phyloP scores from a whole-genome alignment of 805 yeast species.

The Priceomyces medius region DNA sequence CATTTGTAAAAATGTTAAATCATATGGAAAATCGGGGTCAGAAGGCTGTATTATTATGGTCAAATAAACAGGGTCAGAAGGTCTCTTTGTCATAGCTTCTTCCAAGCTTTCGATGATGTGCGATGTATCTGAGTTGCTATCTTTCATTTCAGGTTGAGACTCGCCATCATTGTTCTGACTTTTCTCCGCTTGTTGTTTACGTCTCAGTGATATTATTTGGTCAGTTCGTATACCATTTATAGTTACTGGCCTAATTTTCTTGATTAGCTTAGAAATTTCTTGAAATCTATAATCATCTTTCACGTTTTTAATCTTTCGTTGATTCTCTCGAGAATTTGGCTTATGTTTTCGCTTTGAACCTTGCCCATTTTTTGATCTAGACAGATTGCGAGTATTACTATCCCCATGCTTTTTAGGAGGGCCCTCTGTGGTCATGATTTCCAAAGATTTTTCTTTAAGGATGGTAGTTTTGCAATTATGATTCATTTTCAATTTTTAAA shows the following conservation, averaged over 20 bases:
- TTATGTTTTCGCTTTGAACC: background rate
- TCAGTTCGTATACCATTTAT: slow-evolving; percentile 30
- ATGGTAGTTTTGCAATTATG: too few species aligned
- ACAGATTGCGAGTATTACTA: background rate
- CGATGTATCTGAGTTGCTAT: slow-evolving; percentile 7
- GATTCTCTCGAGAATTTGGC: slow-evolving; percentile 1
- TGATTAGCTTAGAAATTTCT: slow-evolving; percentile 34
- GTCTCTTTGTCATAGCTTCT: slow-evolving; percentile 18
- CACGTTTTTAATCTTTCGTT: slow-evolving; percentile 6
- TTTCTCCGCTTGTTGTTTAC: background rate
- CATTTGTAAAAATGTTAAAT: slow-evolving; percentile 51
- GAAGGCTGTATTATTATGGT: slow-evolving; percentile 52
- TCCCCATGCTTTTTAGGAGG: too few species aligned
- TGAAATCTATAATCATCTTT: slow-evolving; percentile 23
- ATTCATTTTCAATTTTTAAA: too few species aligned
- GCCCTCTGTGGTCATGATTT: too few species aligned
- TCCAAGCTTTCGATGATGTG: slow-evolving; percentile 15
- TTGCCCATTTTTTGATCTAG: background rate
- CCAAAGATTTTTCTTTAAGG: too few species aligned
- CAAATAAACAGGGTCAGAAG: slow-evolving; percentile 31
- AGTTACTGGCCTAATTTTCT: slow-evolving; percentile 32
- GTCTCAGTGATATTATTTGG: slow-evolving; percentile 5
- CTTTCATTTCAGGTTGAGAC: slow-evolving; percentile 1
- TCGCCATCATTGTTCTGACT: background rate
- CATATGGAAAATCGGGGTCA: slow-evolving; percentile 75